phyloP scores from a whole-genome alignment of 2,329 filamentous ascomycete genomes.

The Rhynchosporium secalis region DNA sequence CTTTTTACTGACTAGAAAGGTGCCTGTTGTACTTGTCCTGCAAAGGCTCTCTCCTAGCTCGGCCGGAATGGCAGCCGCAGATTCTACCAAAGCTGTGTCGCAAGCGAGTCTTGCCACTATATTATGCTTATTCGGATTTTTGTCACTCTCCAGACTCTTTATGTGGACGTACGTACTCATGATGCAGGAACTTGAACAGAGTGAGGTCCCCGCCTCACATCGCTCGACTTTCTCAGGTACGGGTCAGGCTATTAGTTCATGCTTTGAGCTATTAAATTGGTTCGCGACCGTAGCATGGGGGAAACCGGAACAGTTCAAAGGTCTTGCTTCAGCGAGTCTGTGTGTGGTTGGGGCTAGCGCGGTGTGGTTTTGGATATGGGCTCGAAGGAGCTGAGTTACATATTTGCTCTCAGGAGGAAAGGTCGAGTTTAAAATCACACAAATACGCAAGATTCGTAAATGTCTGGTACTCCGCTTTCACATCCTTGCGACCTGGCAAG shows the following conservation, averaged over 20 bases:
- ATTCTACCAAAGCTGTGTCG: constrained; percentile 25
- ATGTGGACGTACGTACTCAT: constrained; percentile 45
- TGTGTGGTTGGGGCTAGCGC: constrained; percentile 38
- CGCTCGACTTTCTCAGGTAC: constrained; percentile 45
- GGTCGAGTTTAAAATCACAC: no score
- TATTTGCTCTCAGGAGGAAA: background rate
- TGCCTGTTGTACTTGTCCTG: constrained; percentile 41
- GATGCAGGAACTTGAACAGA: constrained; percentile 46
- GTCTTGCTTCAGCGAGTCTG: constrained; percentile 42
- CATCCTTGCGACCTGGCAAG: no score
- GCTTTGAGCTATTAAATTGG: constrained; percentile 43
- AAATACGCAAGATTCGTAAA: no score
- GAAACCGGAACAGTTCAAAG: constrained; percentile 41
- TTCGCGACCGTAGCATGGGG: constrained; percentile 42
- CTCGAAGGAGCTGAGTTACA: constrained; percentile 26
- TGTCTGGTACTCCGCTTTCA: no score
- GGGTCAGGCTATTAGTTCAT: constrained; percentile 42
- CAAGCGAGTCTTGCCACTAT: constrained; percentile 19
- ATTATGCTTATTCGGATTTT: constrained; percentile 41
- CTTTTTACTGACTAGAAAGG: constrained; percentile 25
- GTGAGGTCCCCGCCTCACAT: constrained; percentile 38
- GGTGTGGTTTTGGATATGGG: constrained; percentile 41
- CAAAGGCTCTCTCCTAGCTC: constrained; percentile 30
- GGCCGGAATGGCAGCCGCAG: background rate
- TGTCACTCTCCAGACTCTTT: constrained; percentile 45